phyloP scores from a whole-genome alignment of 208 protist species.

The Crithidia fasciculata region DNA sequence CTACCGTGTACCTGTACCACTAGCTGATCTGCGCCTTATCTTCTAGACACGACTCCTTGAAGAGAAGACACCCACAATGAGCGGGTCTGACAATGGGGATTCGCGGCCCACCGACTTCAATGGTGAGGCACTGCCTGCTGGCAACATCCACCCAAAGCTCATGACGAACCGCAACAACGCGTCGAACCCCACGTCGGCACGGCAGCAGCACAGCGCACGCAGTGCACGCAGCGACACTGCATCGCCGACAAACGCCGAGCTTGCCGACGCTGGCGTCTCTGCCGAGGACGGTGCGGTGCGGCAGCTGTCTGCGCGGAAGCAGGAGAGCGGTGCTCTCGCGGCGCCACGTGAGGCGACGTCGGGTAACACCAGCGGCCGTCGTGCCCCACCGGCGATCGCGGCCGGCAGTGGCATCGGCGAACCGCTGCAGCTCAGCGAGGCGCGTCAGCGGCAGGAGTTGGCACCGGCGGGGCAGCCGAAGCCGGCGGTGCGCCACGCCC shows the following conservation, averaged over 20 bases:
- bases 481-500: constrained; percentile 8
- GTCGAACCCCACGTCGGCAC: constrained; percentile 17
- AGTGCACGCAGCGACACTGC: constrained; percentile 9
- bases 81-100: constrained; percentile 8
- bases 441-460: background rate
- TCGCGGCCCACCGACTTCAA: background rate
- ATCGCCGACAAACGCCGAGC: constrained; percentile 23
- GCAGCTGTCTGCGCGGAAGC: constrained; percentile 43
- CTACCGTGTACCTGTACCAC: background rate
- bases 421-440: constrained; percentile 18
- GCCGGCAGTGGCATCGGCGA: constrained; percentile 10
- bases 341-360: constrained; percentile 27
- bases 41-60: no score
- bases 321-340: constrained; percentile 35
- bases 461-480: background rate
- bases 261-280: constrained; percentile 23
- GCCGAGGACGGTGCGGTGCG: constrained; percentile 50
- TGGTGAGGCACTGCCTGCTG: background rate
- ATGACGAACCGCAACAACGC: constrained; percentile 44
- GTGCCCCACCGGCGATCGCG: background rate
- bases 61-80: constrained; percentile 5
- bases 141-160: constrained; percentile 59
- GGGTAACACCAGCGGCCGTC: constrained; percentile 15
- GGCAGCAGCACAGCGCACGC: constrained; percentile 10
- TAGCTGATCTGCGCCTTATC: no score